Evolutionary conservation across 148 eudicot genomes (phyloP), one percentile per base, ranked within the genome.

Genomic region (Diospyros lotus): DNA sequence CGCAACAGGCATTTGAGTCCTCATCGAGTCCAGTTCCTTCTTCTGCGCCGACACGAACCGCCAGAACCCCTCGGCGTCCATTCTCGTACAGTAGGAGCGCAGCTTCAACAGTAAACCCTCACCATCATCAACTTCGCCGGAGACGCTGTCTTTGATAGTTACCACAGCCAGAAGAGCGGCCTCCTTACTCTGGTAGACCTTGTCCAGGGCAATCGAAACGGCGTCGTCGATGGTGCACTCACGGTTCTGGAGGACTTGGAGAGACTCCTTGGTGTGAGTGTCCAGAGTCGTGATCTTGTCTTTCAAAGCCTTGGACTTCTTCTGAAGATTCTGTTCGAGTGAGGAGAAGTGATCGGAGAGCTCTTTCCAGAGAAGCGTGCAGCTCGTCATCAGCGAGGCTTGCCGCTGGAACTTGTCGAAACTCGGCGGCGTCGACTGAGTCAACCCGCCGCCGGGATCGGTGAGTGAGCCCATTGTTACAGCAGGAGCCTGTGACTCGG

Each of bases 331-430:
- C 17, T 89, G 87, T 51, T 95, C 99, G 45, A 95, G 89, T 8
- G 80, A 73, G 15, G 87, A 78, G 88, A 90, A 95, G 83, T 95
- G 99, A 71, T 96, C 99, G 52, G 97, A 88, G 61, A 93, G 97
- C 76, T 93, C 98, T 69, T 96, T 96, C 99, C 99, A 96, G 5
- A 96, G 86, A 0, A 93, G 92, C 2, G 99, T 96, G 79, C 99
- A 96, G 77, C 90, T 89, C 38, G 98, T 93, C 99, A 96, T 96
- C 13, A 96, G 86, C 3, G 98, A 93, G 1, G 99, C 85, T 71
- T 96, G 99, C 9, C 81, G 74, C 76, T 93, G 97, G 76, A 96
- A 96, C 14, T 93, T 98, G 69, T 93, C 97, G 85, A 96, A 84
- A 48, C 86, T 84, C 79, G 91, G 82, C 51, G 78, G 75, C 72